These are phyloP conservation scores for Peronospora tabacina DNA, from an alignment of 352 stramenopile species.

Conservation along the genomic window DNA sequence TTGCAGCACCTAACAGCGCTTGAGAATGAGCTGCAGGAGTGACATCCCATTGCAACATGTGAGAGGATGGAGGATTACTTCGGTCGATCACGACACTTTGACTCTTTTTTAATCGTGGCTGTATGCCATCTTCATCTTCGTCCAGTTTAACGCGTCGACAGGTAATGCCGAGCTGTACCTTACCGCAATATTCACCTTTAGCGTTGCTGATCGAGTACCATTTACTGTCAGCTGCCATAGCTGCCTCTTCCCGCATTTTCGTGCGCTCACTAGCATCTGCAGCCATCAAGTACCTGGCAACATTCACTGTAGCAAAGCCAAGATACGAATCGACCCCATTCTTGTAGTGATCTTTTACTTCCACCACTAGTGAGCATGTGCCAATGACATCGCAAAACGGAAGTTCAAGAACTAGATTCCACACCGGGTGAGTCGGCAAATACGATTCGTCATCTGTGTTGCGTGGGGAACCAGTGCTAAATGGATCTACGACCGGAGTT, in stretches of 20 bases:
- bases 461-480: constrained; percentile 50
- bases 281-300: constrained; percentile 83
- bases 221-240: constrained; percentile 60
- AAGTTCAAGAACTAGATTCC: constrained; percentile 73
- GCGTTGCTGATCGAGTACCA: constrained; percentile 84
- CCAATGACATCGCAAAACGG: constrained; percentile 72
- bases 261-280: constrained; percentile 28
- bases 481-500: constrained; percentile 26
- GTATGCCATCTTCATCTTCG: constrained; percentile 30
- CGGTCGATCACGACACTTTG: constrained; percentile 69
- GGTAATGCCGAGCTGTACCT: constrained; percentile 74
- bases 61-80: constrained; percentile 54
- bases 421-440: constrained; percentile 63
- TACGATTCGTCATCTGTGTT: constrained; percentile 54
- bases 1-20: constrained; percentile 32
- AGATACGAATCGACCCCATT: constrained; percentile 41
- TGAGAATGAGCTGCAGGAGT: constrained; percentile 26
- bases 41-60: constrained; percentile 72
- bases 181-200: constrained; percentile 83
- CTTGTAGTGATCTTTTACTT: constrained; percentile 55
- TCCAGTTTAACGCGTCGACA: constrained; percentile 35
- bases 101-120: constrained; percentile 65
- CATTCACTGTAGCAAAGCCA: constrained; percentile 62
- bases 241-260: constrained; percentile 51
- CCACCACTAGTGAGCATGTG: constrained; percentile 65